Base-by-base conservation (phyloP, 306 rosid species). In the Gillenia trifoliata region DNA sequence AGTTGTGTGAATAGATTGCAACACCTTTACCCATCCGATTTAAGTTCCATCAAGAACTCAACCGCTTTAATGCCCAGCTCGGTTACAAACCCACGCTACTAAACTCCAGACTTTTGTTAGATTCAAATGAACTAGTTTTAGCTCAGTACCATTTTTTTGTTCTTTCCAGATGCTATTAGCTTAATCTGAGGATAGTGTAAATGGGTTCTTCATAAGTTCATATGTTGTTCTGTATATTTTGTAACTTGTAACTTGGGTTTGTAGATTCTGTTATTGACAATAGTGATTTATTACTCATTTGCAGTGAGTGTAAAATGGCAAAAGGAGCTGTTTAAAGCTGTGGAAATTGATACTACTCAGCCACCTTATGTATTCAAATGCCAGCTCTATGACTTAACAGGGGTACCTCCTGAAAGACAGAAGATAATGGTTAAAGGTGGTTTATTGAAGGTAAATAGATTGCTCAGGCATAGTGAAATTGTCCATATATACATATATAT, bases 341-440 rank as follows among this genome's bases (percentile, higher is more conserved):
- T 95, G 70, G 98, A 95, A 83, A 82, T 95, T 68, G 97, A 95
- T 82, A 90, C 98, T 56, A 84, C 84, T 63, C 97, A 91, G 86
- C 83, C 98, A 41, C 91, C 99, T 29, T 84, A 82, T 80, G 97
- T 95, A 72, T 95, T 95, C 81, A 95, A 95, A 86, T 88, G 97
- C 85, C 99, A 95, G 77, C 80, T 95, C 83, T 95, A 52, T 71
- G 98, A 90, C 87, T 86, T 95, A 78, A 95, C 99, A 0, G 99
- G 98, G 62, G 99, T 95, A 4, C 95, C 98, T 83, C 97, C 98
- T 36, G 98, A 92, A 77, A 95, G 99, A 77, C 99, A 92, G 82
- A 95, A 95, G 54, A 92, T 95, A 77, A 95, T 95, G 99, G 97
- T 95, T 49, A 95, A 95, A 86, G 99, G 99, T 79, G 99, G 98